phyloP scores from a whole-genome alignment of 768 basidiomycete species.

The Cytidiella melzeri region DNA sequence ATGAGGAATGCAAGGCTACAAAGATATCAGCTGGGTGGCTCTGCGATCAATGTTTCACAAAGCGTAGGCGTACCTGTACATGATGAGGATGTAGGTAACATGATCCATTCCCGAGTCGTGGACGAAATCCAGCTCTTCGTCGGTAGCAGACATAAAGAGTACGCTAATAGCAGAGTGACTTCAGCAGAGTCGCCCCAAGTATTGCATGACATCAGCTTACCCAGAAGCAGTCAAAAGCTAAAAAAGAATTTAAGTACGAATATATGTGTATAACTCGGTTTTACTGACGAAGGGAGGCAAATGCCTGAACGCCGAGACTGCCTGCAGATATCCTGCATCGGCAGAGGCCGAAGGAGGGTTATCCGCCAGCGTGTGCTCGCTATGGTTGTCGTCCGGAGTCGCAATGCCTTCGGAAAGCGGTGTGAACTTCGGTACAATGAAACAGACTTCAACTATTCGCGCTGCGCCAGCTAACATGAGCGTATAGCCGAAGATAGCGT shows the following conservation, averaged over 20 bases:
- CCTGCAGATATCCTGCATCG: constrained; percentile 24
- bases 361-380: constrained; percentile 63
- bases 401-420: constrained; percentile 22
- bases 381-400: constrained; percentile 45
- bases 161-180: constrained; percentile 44
- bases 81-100: constrained; percentile 82
- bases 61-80: constrained; percentile 55
- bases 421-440: constrained; percentile 42
- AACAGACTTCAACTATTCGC: constrained; percentile 81
- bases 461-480: constrained; percentile 79
- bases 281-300: constrained; percentile 80
- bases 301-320: constrained; percentile 69
- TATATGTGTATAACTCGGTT: constrained; percentile 5
- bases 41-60: not conserved
- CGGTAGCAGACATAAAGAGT: constrained; percentile 89
- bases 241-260: not conserved
- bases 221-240: constrained; percentile 71
- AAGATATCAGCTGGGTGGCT: constrained; percentile 4
- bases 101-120: constrained; percentile 79
- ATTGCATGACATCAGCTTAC: constrained; percentile 39
- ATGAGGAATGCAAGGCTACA: constrained; percentile 67
- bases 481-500: constrained; percentile 77
- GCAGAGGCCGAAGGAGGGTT: constrained; percentile 14
- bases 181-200: too few species aligned
- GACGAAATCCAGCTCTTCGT: constrained; percentile 77